These are phyloP conservation scores for Carpinus fangiana DNA, from an alignment of 306 rosid species.

Conservation along the genomic window DNA sequence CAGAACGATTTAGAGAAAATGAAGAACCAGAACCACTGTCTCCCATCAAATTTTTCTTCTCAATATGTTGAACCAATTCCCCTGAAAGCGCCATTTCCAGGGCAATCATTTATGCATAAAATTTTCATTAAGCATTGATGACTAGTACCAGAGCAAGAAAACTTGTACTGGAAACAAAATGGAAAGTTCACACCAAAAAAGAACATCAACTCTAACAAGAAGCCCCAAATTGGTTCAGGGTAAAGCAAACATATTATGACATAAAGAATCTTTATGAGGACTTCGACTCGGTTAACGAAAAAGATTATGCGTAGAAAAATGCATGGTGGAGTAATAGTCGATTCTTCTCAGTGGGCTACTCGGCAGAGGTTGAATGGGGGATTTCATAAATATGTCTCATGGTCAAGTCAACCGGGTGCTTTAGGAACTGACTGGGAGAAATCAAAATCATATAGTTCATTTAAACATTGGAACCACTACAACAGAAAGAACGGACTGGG, in stretches of 20 bases:
- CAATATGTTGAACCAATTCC: not conserved
- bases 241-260: not conserved
- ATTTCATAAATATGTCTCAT: not conserved
- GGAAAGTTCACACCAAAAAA: not conserved
- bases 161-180: not conserved
- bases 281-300: not conserved
- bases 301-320: not conserved
- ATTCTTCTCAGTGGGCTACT: slow-evolving; percentile 10
- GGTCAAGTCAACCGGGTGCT: not conserved
- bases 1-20: not conserved
- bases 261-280: too few relatives aligned
- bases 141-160: not conserved
- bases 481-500: not conserved
- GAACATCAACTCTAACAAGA: not conserved
- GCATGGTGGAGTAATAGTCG: not conserved
- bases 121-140: not conserved
- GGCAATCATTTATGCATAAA: not conserved
- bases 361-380: slow-evolving; percentile 11
- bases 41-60: not conserved
- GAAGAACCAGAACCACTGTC: not conserved
- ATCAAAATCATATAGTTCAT: not conserved
- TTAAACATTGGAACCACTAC: not conserved
- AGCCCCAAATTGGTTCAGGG: not conserved
- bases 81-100: not conserved
- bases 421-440: not conserved